Base-by-base conservation (phyloP, 352 stramenopile species). In the Pilasporangium apinafurcum region DNA sequence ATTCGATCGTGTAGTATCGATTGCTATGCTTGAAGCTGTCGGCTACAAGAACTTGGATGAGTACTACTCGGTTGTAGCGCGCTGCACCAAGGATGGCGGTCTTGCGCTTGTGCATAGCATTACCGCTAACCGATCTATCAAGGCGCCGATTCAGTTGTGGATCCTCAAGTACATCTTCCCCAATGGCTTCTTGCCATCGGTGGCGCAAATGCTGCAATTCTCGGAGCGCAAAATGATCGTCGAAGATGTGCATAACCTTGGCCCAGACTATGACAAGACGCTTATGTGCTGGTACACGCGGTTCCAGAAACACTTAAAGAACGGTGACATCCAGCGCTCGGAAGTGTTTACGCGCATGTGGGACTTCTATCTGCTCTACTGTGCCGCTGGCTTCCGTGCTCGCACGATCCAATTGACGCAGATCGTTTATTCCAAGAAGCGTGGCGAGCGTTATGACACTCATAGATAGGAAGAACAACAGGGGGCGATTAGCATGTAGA, bases 151-250 rank as follows among this genome's bases (percentile, higher is more conserved):
- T 54, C 83, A 87, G 64, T 67, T 82, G 54, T 95, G 86, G 74
- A 88, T 95, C 51, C 74, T 92, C 50, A 92, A 90, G 64, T 94
- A 92, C 73, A 95, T 95, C 62, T 95, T 95, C 60, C 84, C 84
- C 18, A 92, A 92, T 43, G 84, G 84, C 47, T 89, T 92, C 62
- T 34, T 93, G 45, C 81, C 83, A 42, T 93, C 74, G 35, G 56
- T 86, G 16, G 65, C 71, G 44, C 75, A 91, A 53, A 80, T 87
- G 65, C 51, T 87, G 29, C 49, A 53, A n/a, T 86, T 85, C 46
- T 62, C 80, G 13, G 80, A 92, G 59, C 73, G 76, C 65, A 90
- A 86, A 62, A 49, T 92, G 32, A 51, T 90, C 40, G 60, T 86
- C 36, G 80, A 93, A 53, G 75, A 92, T 49, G 64, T 92, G 24